Base-by-base conservation (phyloP, 805 yeast genomes). In the Torulaspora delbrueckii region DNA sequence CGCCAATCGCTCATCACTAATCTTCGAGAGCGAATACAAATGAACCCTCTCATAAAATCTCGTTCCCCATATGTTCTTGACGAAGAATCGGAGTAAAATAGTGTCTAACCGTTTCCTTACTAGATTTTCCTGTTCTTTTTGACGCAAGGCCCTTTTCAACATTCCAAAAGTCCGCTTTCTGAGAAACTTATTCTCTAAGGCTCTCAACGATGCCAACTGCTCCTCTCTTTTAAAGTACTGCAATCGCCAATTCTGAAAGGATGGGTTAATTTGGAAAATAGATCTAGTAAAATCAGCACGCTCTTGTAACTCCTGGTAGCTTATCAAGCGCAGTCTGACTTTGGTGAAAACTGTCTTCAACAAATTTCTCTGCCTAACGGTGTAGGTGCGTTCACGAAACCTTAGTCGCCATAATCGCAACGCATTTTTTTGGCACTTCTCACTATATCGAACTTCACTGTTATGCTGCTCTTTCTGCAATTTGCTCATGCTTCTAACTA, bases 1-100 rank as follows among this genome's bases (percentile, higher is more conserved):
- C n/a, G 38, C 37, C 5, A 42, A 13, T 6, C 34, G 40, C 13
- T 52, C 44, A 12, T 46, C 46, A 9, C 39, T 36, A 1, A 50
- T 48, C 10, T 28, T 41, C 22, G 41, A 31, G 12, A 51, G 39
- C 2, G 54, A 43, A 42, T 54, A 53, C 10, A 39, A 35, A 30
- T 46, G 47, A 5, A 51, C 27, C 6, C 36, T 50, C 25, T 58
- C 55, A 30, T 47, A 22, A 24, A 53, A 55, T 31, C 60, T 48
- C 37, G 47, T 54, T 8, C 14, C 22, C 66, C 65, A 63, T 4
- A 57, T 24, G 5, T 45, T 42, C 10, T 46, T 37, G 25, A 62
- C 52, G 8, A 53, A 40, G 40, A 42, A 47, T 23, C 28, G 30
- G 13, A 42, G 13, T 3, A 54, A 40, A 22, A 51, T 33, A 7